phyloP scores from a whole-genome alignment of 768 basidiomycete species.

The Megacollybia marginata region DNA sequence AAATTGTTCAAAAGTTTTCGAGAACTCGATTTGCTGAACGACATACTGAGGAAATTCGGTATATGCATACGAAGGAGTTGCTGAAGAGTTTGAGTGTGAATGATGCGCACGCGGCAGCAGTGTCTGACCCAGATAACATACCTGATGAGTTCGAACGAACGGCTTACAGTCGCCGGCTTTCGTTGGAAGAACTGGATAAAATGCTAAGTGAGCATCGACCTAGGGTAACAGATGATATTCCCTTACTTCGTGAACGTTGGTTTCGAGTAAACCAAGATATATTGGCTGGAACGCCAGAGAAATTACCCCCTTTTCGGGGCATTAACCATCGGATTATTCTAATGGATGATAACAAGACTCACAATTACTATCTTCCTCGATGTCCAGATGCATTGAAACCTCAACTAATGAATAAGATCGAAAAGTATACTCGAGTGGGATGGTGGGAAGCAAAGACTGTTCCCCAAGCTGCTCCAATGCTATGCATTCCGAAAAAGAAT shows the following conservation, averaged over 20 bases:
- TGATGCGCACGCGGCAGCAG: neutral
- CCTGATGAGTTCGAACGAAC: neutral
- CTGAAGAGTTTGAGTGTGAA: neutral
- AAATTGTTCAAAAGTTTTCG: neutral
- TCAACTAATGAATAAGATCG: too few relatives aligned
- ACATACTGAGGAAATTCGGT: neutral
- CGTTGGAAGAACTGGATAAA: neutral
- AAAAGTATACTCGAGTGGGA: too few relatives aligned
- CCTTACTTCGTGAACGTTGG: neutral
- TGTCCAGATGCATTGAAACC: conserved; percentile 9
- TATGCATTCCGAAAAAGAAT: conserved; percentile 4
- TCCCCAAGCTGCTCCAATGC: too few relatives aligned
- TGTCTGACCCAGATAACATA: neutral
- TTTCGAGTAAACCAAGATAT: neutral
- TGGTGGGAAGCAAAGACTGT: too few relatives aligned
- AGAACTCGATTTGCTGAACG: too few relatives aligned
- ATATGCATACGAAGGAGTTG: too few relatives aligned
- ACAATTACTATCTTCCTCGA: conserved; percentile 27
- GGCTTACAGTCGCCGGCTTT: neutral
- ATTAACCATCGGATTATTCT: too few relatives aligned
- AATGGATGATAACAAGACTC: neutral
- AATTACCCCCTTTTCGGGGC: neutral
- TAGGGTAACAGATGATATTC: neutral
- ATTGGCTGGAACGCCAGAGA: neutral
- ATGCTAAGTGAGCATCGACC: neutral